Evolutionary conservation across 192 early-diverging fungal species (phyloP), one percentile per base, ranked within the genome.

Genomic region (Dispira simplex): DNA sequence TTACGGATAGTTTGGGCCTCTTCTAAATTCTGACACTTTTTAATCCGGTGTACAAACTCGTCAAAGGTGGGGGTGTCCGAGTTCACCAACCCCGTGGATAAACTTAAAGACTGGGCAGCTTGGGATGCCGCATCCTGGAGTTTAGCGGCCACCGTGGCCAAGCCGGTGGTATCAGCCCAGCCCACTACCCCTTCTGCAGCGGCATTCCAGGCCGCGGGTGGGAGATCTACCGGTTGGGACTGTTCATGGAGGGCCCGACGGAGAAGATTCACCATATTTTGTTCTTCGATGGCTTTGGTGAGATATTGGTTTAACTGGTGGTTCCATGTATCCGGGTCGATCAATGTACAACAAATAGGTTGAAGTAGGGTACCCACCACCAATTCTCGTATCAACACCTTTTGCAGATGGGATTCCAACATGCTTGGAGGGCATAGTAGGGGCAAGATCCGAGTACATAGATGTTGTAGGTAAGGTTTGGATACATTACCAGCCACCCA

Each of bases 291-390:
- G 27, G 73, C 65, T 58, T 64, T 62, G 45, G 67, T 70, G 45
- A 75, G 56, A 70, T 85, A 80, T 13, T 71, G 65, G 44, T 87
- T 85, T n/a, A 95, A 70, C 16, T 82, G 77, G 64, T 90, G 83
- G 70, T 95, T 94, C 79, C 87, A 85, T 46, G 83, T 94, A 70
- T 95, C 91, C 1, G 92, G 88, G 49, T 95, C 92, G 0, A 84
- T 75, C 28, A 94, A 46, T 44, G 78, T 76, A 18, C 82, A 71
- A 26, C 93, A 64, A 0, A 87, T 53, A 0, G 90, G 89, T 27
- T 80, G 76, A 9, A 97, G 48, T 10, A 95, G 69, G 0, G 83
- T 76, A 12, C 84, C 81, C 0, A 76, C 74, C 11, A 93, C 62
- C 11, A 97, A 70, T 68, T 97, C 94, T 12, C 90, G 72, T 3